Evolutionary conservation across 163 green algal genomes (phyloP), one percentile per base, ranked within the genome.

Genomic region (Scenedesmus sp.): DNA sequence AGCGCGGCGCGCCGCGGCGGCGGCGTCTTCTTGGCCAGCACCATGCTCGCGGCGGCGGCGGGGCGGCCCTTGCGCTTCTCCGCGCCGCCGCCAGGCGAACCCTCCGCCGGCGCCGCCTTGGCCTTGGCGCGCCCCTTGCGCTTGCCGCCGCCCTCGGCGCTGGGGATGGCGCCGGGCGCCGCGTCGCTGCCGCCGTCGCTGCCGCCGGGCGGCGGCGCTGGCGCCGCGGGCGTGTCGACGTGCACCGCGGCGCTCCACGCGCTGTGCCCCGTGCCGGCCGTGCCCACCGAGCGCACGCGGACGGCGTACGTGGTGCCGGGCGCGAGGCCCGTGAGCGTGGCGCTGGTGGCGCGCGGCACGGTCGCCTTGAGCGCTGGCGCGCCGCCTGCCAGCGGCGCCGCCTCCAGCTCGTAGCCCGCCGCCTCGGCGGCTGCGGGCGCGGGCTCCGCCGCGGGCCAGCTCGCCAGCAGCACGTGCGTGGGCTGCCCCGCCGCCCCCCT

Each of bases 261-360:
- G 53, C 89, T 85, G 60, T 94, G 89, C 4, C 89, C 89, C 1
- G 87, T 77, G 24, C 85, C 85, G n/a, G 81, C 85, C 1, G 82
- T 84, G n/a, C 89, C 89, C 22, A 91, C 85, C 18, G 82, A 80
- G 0, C 89, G 85, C 54, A 92, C 77, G 14, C 84, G 76, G 17
- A 94, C 69, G 11, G 44, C 39, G 24, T 89, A 91, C 1, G 65
- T 75, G 50, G 44, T 22, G 71, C 86, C 45, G 42, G 76, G 42
- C 73, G 69, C 73, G 58, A 71, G 29, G 4, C 71, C 42, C 29
- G 39, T 36, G 26, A 69, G 36, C 24, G 36, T 78, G 20, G 44
- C 39, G 29, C 39, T 63, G 7, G 45, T 72, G 36, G 64, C 39
- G 53, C 56, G 64, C 9, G 69, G 42, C 11, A 70, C 70, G 26